Percentiles rank a stretch among this genome's conserved stretches.
Conservation (phyloP, 2,329 filamentous ascomycete species). For the Apiospora malaysiana region DNA sequence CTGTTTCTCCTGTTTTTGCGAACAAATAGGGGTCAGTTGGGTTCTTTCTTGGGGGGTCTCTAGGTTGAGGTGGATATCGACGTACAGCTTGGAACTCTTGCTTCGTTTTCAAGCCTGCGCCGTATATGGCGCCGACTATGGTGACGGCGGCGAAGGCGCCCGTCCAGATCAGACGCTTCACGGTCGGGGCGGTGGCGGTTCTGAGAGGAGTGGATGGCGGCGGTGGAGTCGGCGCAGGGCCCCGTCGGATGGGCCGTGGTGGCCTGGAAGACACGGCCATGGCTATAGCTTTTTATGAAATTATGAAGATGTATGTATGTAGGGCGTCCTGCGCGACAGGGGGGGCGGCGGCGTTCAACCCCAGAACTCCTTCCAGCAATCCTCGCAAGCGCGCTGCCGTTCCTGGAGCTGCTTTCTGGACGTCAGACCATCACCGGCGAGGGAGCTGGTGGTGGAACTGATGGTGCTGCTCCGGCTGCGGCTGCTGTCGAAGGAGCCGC, state of each 20-base stretch:
- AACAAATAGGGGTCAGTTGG: background rate
- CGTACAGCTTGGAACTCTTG: conserved; percentile 52
- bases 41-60: background rate
- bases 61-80: background rate
- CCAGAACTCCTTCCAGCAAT: conserved; percentile 33
- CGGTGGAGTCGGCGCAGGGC: conserved; percentile 21
- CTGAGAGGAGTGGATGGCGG: background rate
- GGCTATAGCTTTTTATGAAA: conserved; percentile 14
- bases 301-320: background rate
- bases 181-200: conserved; percentile 24
- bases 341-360: conserved; percentile 21
- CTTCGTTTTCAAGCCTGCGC: conserved; percentile 55
- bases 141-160: conserved; percentile 53
- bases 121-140: conserved; percentile 53
- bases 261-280: conserved; percentile 21
- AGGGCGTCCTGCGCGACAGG: background rate
- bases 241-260: conserved; percentile 25
- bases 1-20: conserved; percentile 36
- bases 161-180: conserved; percentile 42
- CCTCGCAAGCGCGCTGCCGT: conserved; percentile 27
- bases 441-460: background rate
- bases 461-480: conserved; percentile 20
- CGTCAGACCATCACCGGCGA: conserved; percentile 24
- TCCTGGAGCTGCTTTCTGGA: conserved; percentile 18
- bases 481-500: conserved; percentile 18